Conservation (phyloP, 306 rosid species). For the Arachis hypogaea region DNA sequence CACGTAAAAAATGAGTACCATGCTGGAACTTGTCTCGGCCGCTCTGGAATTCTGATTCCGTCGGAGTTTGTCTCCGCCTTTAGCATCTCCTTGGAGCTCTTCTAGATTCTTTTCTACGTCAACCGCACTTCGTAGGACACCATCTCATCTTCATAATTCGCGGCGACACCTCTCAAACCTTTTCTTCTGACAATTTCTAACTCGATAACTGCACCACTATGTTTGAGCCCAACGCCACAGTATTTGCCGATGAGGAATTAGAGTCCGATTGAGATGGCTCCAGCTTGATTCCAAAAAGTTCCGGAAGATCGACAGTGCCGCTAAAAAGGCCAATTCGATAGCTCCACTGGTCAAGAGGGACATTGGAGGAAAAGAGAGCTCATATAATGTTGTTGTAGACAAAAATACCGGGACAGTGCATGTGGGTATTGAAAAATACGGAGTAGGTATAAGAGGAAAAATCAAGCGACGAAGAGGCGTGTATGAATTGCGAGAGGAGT, state of each 20-base stretch:
- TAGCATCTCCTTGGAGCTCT: constrained; percentile 74
- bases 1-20: constrained; percentile 59
- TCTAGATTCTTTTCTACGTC: constrained; percentile 62
- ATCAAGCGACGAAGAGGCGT: constrained; percentile 46
- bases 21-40: constrained; percentile 83
- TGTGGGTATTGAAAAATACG: constrained; percentile 40
- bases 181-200: constrained; percentile 18
- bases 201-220: too few relatives aligned
- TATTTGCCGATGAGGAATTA: too few relatives aligned
- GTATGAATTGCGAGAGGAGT: constrained; percentile 52
- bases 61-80: constrained; percentile 84
- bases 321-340: too few relatives aligned
- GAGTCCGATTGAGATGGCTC: too few relatives aligned
- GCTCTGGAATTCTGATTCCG: constrained; percentile 65
- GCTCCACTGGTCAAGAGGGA: not conserved
- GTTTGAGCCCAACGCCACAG: too few relatives aligned
- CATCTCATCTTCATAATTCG: constrained; percentile 58
- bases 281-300: too few relatives aligned
- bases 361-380: constrained; percentile 43
- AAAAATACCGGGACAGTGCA: constrained; percentile 35
- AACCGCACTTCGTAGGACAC: constrained; percentile 77
- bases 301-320: too few relatives aligned
- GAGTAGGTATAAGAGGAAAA: constrained; percentile 52
- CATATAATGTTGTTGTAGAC: constrained; percentile 56
- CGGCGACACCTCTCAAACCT: constrained; percentile 45